These are phyloP conservation scores for Sporisorium exsertum DNA, from an alignment of 1,284 basidiomycete genomes.

Conservation along the genomic window DNA sequence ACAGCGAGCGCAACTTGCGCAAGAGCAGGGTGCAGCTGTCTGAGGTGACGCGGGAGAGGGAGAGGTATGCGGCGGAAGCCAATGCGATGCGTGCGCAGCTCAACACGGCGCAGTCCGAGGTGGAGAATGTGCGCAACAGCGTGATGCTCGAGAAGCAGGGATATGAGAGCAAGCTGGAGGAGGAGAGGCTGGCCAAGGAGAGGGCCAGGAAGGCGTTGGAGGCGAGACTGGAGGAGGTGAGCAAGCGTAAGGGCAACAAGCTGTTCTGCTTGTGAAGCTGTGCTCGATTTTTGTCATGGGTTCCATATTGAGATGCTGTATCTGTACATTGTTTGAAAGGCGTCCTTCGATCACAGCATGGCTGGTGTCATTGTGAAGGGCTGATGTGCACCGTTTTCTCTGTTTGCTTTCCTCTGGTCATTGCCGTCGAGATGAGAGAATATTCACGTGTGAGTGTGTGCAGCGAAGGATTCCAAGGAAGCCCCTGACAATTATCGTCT, in stretches of 20 bases:
- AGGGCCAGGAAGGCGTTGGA: conserved; percentile 57
- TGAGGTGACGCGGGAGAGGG: conserved; percentile 62
- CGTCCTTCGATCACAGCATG: background rate
- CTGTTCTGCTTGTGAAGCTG: conserved; percentile 59
- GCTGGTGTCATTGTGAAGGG: too few relatives aligned
- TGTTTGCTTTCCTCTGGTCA: background rate
- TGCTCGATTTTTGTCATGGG: background rate
- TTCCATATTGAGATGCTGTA: conserved; percentile 7
- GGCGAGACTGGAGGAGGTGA: conserved; percentile 60
- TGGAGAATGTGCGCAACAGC: conserved; percentile 58
- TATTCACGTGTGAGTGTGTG: background rate
- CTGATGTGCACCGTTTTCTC: too few relatives aligned
- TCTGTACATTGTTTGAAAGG: background rate
- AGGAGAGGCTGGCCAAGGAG: conserved; percentile 61
- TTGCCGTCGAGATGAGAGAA: background rate
- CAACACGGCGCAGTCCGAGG: conserved; percentile 53
- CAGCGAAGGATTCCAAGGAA: too few relatives aligned
- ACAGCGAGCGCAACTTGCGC: conserved; percentile 62
- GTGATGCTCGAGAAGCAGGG: conserved; percentile 59
- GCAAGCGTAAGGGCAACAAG: conserved; percentile 58
- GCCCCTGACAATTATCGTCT: too few relatives aligned
- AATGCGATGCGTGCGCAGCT: conserved; percentile 59
- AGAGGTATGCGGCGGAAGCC: conserved; percentile 50
- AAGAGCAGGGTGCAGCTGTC: conserved; percentile 64
- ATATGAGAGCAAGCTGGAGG: conserved; percentile 57